phyloP scores from a whole-genome alignment of 208 protist genomes.

The Acanthamoeba comandoni region DNA sequence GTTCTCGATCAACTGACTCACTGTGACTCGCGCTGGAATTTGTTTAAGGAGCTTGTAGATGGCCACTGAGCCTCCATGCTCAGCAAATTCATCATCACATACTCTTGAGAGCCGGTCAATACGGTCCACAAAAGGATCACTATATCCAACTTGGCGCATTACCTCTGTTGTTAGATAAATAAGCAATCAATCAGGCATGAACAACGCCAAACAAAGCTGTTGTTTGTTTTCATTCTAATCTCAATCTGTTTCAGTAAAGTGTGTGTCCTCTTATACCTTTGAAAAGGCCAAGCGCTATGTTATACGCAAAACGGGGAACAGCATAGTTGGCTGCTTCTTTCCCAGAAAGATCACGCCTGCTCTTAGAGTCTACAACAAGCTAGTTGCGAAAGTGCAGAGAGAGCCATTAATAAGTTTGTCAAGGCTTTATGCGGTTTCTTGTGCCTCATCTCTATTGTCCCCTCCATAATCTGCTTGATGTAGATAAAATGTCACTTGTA shows the following conservation, averaged over 20 bases:
- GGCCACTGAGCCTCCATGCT: constrained; percentile 29
- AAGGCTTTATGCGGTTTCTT: no score
- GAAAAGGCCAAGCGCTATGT: constrained; percentile 46
- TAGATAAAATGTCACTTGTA: no score
- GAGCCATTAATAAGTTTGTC: no score
- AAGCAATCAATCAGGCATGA: no score
- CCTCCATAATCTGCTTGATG: not conserved
- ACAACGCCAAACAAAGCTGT: not conserved
- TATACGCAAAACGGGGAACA: constrained; percentile 74
- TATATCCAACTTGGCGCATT: constrained; percentile 31
- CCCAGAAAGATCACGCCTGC: constrained; percentile 44
- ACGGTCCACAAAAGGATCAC: not conserved
- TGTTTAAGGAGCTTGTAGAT: constrained; percentile 67
- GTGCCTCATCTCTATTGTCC: no score
- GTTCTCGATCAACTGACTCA: constrained; percentile 9
- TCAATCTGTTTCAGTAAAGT: no score
- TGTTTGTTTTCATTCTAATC: not conserved
- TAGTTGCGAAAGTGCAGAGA: not conserved
- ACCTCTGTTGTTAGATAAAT: constrained; percentile 16
- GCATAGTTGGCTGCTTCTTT: constrained; percentile 67
- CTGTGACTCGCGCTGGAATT: constrained; percentile 60
- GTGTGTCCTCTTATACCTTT: not conserved
- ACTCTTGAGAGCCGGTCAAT: constrained; percentile 37
- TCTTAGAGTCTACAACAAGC: constrained; percentile 46
- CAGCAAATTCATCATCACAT: not conserved